Evolutionary conservation across 2,329 filamentous ascomycete species (phyloP).

Genomic region (Chaetomium olivaceum): DNA sequence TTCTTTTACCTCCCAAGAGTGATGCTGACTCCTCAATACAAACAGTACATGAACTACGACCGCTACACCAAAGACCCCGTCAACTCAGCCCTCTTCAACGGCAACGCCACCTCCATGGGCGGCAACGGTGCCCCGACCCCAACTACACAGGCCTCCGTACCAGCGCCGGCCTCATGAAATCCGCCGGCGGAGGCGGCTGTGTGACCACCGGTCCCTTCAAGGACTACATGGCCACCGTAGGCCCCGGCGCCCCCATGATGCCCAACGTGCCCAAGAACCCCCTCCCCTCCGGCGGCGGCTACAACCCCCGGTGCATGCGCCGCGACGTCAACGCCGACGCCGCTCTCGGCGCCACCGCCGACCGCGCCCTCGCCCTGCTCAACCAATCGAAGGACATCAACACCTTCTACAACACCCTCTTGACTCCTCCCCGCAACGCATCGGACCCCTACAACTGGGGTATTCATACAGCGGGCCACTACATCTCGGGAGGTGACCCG

Average conservation of each 20-base stretch:
- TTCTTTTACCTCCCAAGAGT: not conserved
- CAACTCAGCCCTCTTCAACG: slow-evolving; percentile 56
- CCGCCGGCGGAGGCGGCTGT: slow-evolving; percentile 57
- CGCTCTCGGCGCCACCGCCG: slow-evolving; percentile 43
- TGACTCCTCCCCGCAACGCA: slow-evolving; percentile 40
- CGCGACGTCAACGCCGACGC: slow-evolving; percentile 43
- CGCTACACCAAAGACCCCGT: slow-evolving; percentile 49
- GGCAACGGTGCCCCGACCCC: slow-evolving; percentile 44
- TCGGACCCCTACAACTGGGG: slow-evolving; percentile 43
- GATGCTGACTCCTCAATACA: not conserved
- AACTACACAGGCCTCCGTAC: slow-evolving; percentile 34
- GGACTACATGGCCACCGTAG: slow-evolving; percentile 38
- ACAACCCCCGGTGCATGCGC: slow-evolving; percentile 46
- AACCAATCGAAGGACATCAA: slow-evolving; percentile 40
- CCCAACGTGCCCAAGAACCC: slow-evolving; percentile 40
- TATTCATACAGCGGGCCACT: slow-evolving; percentile 37
- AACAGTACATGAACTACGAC: slow-evolving; percentile 55
- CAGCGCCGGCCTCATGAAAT: slow-evolving; percentile 43
- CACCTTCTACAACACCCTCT: slow-evolving; percentile 44
- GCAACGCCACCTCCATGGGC: slow-evolving; percentile 51
- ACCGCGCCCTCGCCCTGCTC: slow-evolving; percentile 39
- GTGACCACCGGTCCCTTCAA: slow-evolving; percentile 51
- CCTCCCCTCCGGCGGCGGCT: slow-evolving; percentile 38
- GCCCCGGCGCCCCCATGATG: slow-evolving; percentile 39
- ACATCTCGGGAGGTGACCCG: slow-evolving; percentile 24